Conservation (phyloP, 768 basidiomycete species). For the Pleurotus djamor region DNA sequence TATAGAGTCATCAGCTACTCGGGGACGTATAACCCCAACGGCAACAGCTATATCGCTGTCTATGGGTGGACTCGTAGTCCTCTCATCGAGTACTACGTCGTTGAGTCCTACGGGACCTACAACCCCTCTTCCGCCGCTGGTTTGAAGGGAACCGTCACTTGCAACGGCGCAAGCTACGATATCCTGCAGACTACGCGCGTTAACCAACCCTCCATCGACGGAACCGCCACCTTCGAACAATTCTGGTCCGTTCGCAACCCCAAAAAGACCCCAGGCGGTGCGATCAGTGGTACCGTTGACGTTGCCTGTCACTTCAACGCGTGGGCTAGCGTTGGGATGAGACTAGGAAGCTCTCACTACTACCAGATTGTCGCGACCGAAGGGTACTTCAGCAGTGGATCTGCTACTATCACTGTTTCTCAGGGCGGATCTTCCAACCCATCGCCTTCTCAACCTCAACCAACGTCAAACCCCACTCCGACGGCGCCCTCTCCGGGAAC, state of each 20-base stretch:
- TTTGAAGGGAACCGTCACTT: constrained; percentile 33
- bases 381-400: constrained; percentile 40
- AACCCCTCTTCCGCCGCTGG: constrained; percentile 31
- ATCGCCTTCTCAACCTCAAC: constrained; percentile 11
- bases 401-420: constrained; percentile 21
- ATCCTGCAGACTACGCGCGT: constrained; percentile 34
- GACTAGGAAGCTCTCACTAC: constrained; percentile 31
- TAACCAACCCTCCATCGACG: constrained; percentile 39
- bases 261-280: constrained; percentile 17
- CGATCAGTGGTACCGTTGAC: constrained; percentile 29
- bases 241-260: constrained; percentile 42
- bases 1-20: constrained; percentile 32
- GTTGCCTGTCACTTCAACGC: constrained; percentile 40
- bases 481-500: constrained; percentile 9
- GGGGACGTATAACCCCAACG: constrained; percentile 31
- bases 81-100: constrained; percentile 47
- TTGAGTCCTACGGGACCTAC: constrained; percentile 37
- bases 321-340: constrained; percentile 35
- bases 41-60: constrained; percentile 40
- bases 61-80: constrained; percentile 45
- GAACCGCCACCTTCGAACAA: constrained; percentile 41
- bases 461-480: constrained; percentile 11
- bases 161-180: constrained; percentile 39
- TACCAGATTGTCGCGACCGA: constrained; percentile 50
- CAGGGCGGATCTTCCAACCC: constrained; percentile 7